Conservation (phyloP, 2,329 filamentous ascomycete genomes). For the Chrysoporthe austroafricana region DNA sequence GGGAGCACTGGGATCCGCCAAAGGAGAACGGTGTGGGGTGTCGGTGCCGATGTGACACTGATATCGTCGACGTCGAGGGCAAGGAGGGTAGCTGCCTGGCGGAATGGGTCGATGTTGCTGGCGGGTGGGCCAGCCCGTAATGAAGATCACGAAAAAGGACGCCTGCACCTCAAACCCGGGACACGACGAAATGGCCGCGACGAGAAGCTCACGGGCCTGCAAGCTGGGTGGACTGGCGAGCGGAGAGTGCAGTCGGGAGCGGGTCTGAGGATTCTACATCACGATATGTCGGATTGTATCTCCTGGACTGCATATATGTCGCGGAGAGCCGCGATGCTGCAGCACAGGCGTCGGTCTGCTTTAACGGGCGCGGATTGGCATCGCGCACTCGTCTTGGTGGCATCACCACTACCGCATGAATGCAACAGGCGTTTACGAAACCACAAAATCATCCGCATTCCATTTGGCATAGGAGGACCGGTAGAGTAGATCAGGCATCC, state of each 20-base stretch:
- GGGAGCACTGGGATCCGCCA: constrained; percentile 82
- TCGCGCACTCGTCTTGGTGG: background rate
- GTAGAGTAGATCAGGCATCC: constrained; percentile 3
- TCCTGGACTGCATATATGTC: constrained; percentile 18
- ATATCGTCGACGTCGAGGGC: constrained; percentile 96
- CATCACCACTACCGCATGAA: background rate
- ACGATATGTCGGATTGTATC: constrained; percentile 26
- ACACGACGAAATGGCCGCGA: constrained; percentile 21
- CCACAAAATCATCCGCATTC: constrained; percentile 23
- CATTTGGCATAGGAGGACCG: constrained; percentile 21
- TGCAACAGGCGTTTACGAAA: constrained; percentile 21
- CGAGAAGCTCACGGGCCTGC: constrained; percentile 9
- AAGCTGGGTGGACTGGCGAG: constrained; percentile 12
- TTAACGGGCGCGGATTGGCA: background rate
- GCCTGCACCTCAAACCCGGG: background rate
- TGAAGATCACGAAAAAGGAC: background rate
- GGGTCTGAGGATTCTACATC: constrained; percentile 14
- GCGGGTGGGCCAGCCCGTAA: constrained; percentile 75
- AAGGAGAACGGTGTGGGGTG: constrained; percentile 98
- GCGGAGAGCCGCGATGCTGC: constrained; percentile 21
- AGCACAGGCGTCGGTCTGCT: background rate
- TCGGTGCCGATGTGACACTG: constrained; percentile 93
- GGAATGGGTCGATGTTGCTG: constrained; percentile 97
- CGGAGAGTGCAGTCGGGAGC: background rate
- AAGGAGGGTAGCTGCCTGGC: constrained; percentile 94